Conservation (phyloP, 2,329 filamentous ascomycete genomes). For the Monosporascus sp. region DNA sequence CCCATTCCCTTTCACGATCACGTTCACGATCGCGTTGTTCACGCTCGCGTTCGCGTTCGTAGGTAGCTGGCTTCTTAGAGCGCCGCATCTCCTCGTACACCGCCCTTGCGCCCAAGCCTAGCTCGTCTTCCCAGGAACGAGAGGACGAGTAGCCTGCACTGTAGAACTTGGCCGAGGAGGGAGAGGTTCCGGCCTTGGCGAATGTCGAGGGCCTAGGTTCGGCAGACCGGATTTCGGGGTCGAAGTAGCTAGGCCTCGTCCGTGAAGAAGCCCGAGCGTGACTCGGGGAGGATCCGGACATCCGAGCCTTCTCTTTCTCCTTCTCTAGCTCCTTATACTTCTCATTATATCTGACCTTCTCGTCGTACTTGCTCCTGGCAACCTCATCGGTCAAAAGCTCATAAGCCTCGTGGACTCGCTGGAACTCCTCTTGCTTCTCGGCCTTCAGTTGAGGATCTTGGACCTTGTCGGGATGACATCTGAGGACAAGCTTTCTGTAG, state of each 20-base stretch:
- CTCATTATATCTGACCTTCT: constrained; percentile 62
- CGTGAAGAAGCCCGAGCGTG: neutral
- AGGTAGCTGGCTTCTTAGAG: constrained; percentile 42
- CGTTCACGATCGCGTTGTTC: neutral
- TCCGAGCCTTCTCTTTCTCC: constrained; percentile 35
- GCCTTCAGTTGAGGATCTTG: constrained; percentile 71
- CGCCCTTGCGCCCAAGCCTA: constrained; percentile 27
- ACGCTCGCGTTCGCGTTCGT: constrained; percentile 19
- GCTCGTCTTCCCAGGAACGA: constrained; percentile 44
- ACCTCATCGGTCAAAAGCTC: constrained; percentile 78
- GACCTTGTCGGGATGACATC: constrained; percentile 88
- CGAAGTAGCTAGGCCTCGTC: constrained; percentile 24
- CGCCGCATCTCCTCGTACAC: constrained; percentile 38
- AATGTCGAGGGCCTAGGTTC: constrained; percentile 41
- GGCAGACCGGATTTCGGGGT: constrained; percentile 45
- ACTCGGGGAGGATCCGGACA: constrained; percentile 35
- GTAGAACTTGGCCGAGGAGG: constrained; percentile 31
- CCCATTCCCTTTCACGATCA: constrained; percentile 25
- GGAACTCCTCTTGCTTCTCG: constrained; percentile 80
- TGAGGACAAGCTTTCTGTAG: constrained; percentile 80
- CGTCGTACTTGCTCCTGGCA: constrained; percentile 71
- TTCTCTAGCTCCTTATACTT: constrained; percentile 47
- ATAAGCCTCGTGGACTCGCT: constrained; percentile 88
- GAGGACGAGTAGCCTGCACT: constrained; percentile 25
- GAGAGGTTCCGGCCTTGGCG: constrained; percentile 28